A percentile compares a stretch with the other conserved stretches of the same genome.
phyloP scores from a whole-genome alignment of 352 stramenopile genomes.

The Globisporangium recalcitrans region DNA sequence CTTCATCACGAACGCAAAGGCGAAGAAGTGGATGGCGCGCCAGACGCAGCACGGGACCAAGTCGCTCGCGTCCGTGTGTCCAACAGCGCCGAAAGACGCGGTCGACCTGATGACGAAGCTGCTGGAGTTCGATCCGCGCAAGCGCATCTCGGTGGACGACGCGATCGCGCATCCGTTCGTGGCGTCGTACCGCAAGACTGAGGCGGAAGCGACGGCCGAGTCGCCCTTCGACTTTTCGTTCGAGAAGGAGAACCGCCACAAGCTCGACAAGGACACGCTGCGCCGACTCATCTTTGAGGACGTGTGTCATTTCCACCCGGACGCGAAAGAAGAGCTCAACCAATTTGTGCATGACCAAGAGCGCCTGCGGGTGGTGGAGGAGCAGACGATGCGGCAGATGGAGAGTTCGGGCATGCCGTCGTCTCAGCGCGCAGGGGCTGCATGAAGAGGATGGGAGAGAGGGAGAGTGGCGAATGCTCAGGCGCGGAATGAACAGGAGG shows the following conservation, averaged over 20 bases:
- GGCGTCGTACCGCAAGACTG: slow-evolving; percentile 45
- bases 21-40: slow-evolving; percentile 76
- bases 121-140: slow-evolving; percentile 87
- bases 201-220: slow-evolving; percentile 34
- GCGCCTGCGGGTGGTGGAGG: slow-evolving; percentile 24
- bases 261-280: slow-evolving; percentile 74
- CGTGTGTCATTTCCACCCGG: slow-evolving; percentile 80
- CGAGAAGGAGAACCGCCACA: slow-evolving; percentile 52
- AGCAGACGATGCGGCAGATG: slow-evolving; percentile 14
- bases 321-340: slow-evolving; percentile 55
- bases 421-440: slow-evolving; percentile 5
- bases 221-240: slow-evolving; percentile 81
- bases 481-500: neutral
- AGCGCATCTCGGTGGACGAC: slow-evolving; percentile 64
- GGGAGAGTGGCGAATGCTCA: neutral
- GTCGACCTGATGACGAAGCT: slow-evolving; percentile 85
- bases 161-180: slow-evolving; percentile 81
- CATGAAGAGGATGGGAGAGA: slow-evolving; percentile 2
- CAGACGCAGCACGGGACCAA: slow-evolving; percentile 63
- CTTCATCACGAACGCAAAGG: slow-evolving; percentile 82
- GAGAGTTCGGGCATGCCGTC: neutral
- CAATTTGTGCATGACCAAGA: slow-evolving; percentile 45
- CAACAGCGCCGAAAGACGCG: slow-evolving; percentile 47
- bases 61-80: slow-evolving; percentile 41
- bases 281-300: slow-evolving; percentile 82